phyloP scores from a whole-genome alignment of 768 basidiomycete genomes.

The Sarcomyxa edulis region DNA sequence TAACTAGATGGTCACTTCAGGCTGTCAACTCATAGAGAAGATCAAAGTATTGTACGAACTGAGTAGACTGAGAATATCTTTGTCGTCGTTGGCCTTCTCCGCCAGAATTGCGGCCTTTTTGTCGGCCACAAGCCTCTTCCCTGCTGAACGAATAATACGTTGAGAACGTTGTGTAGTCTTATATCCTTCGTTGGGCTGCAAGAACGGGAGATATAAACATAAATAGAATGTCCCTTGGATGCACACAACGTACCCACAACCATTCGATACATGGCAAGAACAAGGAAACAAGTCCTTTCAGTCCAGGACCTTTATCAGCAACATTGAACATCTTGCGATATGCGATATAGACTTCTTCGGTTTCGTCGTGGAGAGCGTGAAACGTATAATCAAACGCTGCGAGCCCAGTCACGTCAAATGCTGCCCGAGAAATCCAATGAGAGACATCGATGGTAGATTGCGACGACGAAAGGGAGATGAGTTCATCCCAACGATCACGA shows the following conservation, averaged over 20 bases:
- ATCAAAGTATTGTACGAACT: constrained; percentile 15
- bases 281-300: constrained; percentile 35
- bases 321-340: constrained; percentile 27
- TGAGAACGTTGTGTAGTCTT: constrained; percentile 31
- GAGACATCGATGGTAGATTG: constrained; percentile 32
- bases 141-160: constrained; percentile 32
- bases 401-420: constrained; percentile 22
- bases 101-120: constrained; percentile 33
- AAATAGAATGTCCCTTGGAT: not conserved
- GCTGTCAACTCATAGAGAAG: not conserved
- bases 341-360: constrained; percentile 41
- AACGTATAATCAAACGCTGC: constrained; percentile 51
- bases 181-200: constrained; percentile 37
- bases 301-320: constrained; percentile 37
- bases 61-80: constrained; percentile 44
- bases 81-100: constrained; percentile 30
- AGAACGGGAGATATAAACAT: not conserved
- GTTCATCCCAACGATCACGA: constrained; percentile 34
- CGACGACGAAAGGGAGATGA: constrained; percentile 24
- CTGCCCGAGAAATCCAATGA: constrained; percentile 55
- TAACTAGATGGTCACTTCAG: constrained; percentile 45
- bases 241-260: constrained; percentile 31
- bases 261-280: constrained; percentile 41
- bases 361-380: constrained; percentile 41
- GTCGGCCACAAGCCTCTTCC: constrained; percentile 35